phyloP scores from a whole-genome alignment of 441 rosid species.

The Pelargonium fulgidum region DNA sequence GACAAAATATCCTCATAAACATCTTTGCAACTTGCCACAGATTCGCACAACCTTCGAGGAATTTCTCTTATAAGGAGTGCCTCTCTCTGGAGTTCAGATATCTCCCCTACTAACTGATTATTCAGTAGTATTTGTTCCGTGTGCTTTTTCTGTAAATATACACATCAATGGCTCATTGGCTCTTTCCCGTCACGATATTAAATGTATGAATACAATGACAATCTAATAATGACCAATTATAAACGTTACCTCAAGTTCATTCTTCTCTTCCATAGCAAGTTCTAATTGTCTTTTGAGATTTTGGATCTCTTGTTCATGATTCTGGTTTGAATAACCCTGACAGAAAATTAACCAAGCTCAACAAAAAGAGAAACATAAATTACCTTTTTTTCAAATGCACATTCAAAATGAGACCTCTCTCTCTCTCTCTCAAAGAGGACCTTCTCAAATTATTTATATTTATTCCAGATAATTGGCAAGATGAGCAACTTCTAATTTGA shows the following conservation, averaged over 20 bases:
- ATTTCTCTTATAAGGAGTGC: slow-evolving; percentile 30
- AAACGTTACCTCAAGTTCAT: slow-evolving; percentile 57
- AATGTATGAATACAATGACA: no score
- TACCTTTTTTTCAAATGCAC: no score
- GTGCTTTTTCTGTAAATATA: slow-evolving; percentile 44
- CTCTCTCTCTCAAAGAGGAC: no score
- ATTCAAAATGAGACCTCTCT: no score
- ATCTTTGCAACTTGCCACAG: slow-evolving; percentile 48
- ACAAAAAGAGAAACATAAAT: neutral
- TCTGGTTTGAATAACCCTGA: slow-evolving; percentile 37
- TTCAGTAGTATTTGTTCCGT: slow-evolving; percentile 46
- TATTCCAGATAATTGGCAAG: no score
- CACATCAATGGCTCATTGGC: neutral
- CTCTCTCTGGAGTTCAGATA: slow-evolving; percentile 57
- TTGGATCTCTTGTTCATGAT: slow-evolving; percentile 38
- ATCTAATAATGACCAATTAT: neutral
- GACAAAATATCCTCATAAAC: slow-evolving; percentile 41
- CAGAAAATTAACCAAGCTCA: neutral
- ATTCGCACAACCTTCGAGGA: slow-evolving; percentile 43
- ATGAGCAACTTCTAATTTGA: no score
- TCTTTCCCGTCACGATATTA: no score
- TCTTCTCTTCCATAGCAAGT: slow-evolving; percentile 47
- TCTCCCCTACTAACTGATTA: slow-evolving; percentile 46
- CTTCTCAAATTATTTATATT: no score
- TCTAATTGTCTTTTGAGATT: slow-evolving; percentile 55